phyloP scores from a whole-genome alignment of 106 monocot genomes.

The Allium cepa region DNA sequence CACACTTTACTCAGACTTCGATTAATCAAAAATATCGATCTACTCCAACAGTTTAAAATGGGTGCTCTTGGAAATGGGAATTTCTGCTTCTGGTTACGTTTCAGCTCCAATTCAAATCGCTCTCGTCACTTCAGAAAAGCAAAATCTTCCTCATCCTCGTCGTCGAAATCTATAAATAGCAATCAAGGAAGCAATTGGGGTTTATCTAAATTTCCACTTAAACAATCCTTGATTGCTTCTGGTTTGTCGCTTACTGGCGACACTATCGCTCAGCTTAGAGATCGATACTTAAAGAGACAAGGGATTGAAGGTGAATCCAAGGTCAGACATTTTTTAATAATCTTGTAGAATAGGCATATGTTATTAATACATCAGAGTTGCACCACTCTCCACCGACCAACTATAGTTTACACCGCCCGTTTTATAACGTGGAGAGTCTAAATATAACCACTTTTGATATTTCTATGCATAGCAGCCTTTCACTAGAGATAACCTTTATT shows the following conservation, averaged over 20 bases:
- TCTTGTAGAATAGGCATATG: background rate
- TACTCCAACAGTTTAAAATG: constrained; percentile 13
- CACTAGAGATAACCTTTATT: no score
- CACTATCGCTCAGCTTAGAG: constrained; percentile 79
- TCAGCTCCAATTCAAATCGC: constrained; percentile 4
- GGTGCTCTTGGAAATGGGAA: constrained; percentile 21
- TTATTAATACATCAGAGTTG: background rate
- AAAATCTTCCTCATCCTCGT: constrained; percentile 21
- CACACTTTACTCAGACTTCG: no score
- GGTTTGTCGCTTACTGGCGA: constrained; percentile 70
- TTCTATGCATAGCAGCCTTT: no score
- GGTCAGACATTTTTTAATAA: constrained; percentile 15
- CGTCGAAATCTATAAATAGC: constrained; percentile 21
- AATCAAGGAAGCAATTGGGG: constrained; percentile 2
- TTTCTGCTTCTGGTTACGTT: constrained; percentile 24
- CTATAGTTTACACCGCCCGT: background rate
- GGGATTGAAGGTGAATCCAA: constrained; percentile 7
- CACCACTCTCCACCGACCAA: background rate
- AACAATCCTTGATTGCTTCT: constrained; percentile 73
- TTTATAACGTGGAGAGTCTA: no score
- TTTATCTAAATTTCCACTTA: constrained; percentile 50
- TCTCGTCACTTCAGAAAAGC: constrained; percentile 8
- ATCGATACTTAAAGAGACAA: constrained; percentile 11
- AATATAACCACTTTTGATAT: no score
- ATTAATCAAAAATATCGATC: no score